Base-by-base conservation (phyloP, 2,329 filamentous ascomycete genomes). In the Fusarium paranaense region DNA sequence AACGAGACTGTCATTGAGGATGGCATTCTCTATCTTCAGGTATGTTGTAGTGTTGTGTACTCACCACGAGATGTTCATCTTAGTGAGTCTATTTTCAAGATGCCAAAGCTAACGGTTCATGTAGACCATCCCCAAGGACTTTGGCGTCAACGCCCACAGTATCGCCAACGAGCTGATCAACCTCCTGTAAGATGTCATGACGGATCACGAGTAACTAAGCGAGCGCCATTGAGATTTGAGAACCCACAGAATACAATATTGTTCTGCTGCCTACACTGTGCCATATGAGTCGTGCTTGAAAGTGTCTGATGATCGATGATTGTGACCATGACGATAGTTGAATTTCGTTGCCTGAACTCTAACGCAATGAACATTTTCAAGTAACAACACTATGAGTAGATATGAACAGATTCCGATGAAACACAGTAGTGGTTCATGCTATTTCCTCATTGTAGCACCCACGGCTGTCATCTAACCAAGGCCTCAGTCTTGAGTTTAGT, bases 21-120 rank as follows among this genome's bases (percentile, higher is more conserved):
- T 42, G 87, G 87, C 2, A 79, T 84, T 33, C 78, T 89, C 25
- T 87, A 86, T 66, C 76, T 90, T n/a, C 86, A 88, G 83, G 84
- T 85, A 80, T 14, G 47, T 52, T 50, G 4, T 16, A 45, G 20
- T 25, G 6, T 8, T 2, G 9, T 45, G 13, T 30, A 4, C 25
- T 50, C 45, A 47, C 42, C 27, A 20, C 2, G 20, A 47, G 25
- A 50, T 50, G 5, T 9, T 30, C 27, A 4, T 54, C 18, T 33
- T 6, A 33, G 30, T 20, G n/a, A 14, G 27, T 7, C 0, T 22
- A 5, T 8, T 22, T 8, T 4, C 22, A 6, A 6, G 4, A 10
- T 14, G 47, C 7, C 7, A 16, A 25, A 62, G 33, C 71, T 76
- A 30, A 78, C 42, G 22, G 4, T 33, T 8, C 10, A 25, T 10